These are phyloP conservation scores for Friedmanniomyces simplex DNA, from an alignment of 495 filamentous ascomycete genomes.

Conservation along the genomic window DNA sequence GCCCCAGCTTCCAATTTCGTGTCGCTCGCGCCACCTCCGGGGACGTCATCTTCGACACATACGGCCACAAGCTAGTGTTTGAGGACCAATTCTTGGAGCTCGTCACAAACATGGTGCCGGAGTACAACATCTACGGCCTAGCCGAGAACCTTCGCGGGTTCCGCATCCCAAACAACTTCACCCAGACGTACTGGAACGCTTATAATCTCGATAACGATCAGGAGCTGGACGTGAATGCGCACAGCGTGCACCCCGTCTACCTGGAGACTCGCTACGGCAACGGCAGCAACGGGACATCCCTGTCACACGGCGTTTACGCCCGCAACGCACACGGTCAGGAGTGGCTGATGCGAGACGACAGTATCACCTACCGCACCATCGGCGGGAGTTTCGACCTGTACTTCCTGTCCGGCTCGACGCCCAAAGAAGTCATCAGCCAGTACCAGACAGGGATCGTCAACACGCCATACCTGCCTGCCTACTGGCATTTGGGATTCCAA, in stretches of 20 bases:
- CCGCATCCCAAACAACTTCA: constrained; percentile 16
- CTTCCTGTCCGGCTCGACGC: constrained; percentile 17
- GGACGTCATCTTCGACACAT: constrained; percentile 20
- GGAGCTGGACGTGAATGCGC: constrained; percentile 49
- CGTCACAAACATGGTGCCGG: constrained; percentile 16
- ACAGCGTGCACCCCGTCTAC: constrained; percentile 21
- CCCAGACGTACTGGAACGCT: constrained; percentile 20
- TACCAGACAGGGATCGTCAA: constrained; percentile 14
- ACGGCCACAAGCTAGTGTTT: constrained; percentile 16
- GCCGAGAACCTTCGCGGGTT: constrained; percentile 48
- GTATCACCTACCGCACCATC: constrained; percentile 22
- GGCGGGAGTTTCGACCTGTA: constrained; percentile 24
- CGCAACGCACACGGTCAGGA: constrained; percentile 25
- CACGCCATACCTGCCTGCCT: constrained; percentile 14
- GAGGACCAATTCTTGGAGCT: constrained; percentile 21
- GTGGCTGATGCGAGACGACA: constrained; percentile 16
- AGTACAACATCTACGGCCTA: constrained; percentile 19
- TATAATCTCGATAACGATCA: constrained; percentile 84
- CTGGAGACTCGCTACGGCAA: constrained; percentile 20
- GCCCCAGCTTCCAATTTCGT: constrained; percentile 18
- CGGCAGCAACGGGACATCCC: constrained; percentile 7
- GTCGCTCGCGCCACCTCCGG: constrained; percentile 5
- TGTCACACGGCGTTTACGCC: constrained; percentile 20
- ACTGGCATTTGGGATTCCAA: constrained; percentile 18
- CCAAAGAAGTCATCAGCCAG: constrained; percentile 18